Conservation (phyloP, 139 green algal genomes). For the Coelastrella sp. region DNA sequence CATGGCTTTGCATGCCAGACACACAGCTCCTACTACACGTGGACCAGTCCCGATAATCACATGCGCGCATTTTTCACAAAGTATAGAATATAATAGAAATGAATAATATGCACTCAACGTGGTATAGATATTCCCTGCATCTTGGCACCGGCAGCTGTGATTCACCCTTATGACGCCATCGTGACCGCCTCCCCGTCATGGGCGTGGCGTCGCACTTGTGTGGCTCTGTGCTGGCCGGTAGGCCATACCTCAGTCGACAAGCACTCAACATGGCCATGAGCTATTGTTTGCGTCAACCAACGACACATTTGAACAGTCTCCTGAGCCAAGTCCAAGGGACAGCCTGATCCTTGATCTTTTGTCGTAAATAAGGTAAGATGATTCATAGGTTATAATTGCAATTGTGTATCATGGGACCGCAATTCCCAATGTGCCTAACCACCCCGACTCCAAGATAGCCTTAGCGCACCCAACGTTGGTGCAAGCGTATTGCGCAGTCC, state of each 20-base stretch:
- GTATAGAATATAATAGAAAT: too few species aligned
- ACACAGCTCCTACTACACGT: too few species aligned
- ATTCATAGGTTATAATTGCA: not conserved
- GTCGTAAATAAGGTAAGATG: not conserved
- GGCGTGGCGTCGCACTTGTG: not conserved
- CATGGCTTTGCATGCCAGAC: too few species aligned
- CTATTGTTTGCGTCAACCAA: not conserved
- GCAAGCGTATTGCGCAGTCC: not conserved
- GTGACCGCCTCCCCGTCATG: not conserved
- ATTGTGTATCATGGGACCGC: not conserved
- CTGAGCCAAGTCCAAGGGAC: not conserved
- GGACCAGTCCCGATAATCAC: too few species aligned
- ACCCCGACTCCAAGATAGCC: not conserved
- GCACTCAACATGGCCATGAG: not conserved
- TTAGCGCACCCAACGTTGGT: not conserved
- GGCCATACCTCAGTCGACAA: not conserved
- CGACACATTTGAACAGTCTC: not conserved
- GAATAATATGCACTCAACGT: too few species aligned
- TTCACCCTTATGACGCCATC: not conserved
- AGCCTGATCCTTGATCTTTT: not conserved
- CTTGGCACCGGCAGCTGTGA: not conserved
- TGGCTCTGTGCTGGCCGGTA: not conserved
- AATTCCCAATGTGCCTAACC: not conserved
- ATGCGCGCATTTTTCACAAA: too few species aligned
- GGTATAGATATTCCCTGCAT: too few species aligned